Percentiles rank a stretch among this genome's conserved stretches.
These are phyloP conservation scores for Vinca minor DNA, from an alignment of 257 asterid species.

Conservation along the genomic window DNA sequence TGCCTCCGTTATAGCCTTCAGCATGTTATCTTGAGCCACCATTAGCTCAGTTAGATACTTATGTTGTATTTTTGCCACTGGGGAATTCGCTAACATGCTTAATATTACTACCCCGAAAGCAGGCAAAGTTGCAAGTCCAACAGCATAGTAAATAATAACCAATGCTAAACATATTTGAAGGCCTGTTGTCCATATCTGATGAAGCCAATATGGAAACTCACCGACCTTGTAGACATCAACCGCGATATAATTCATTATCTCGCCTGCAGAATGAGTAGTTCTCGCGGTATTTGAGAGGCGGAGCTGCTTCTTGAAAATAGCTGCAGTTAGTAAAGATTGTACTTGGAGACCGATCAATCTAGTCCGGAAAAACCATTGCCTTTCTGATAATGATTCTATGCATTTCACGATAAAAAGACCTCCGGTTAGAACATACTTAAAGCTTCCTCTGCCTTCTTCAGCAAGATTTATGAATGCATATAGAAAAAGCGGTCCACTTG, in stretches of 20 bases:
- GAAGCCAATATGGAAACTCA: constrained; percentile 33
- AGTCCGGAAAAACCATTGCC: constrained; percentile 34
- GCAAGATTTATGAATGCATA: constrained; percentile 29
- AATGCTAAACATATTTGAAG: constrained; percentile 27
- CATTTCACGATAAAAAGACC: constrained; percentile 25
- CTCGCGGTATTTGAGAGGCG: constrained; percentile 21
- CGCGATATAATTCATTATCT: constrained; percentile 30
- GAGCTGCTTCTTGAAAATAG: constrained; percentile 31
- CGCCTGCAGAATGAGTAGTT: constrained; percentile 26
- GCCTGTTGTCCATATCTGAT: constrained; percentile 30
- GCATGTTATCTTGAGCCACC: constrained; percentile 31
- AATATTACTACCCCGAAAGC: constrained; percentile 18
- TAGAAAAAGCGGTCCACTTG: constrained; percentile 30
- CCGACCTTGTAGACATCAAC: constrained; percentile 32
- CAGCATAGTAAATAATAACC: constrained; percentile 22
- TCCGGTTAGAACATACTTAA: constrained; percentile 13
- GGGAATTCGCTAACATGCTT: constrained; percentile 26
- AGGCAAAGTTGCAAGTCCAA: constrained; percentile 29
- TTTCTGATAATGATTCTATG: constrained; percentile 31
- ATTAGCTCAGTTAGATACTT: constrained; percentile 24
- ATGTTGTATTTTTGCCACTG: constrained; percentile 28
- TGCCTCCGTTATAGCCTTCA: constrained; percentile 27
- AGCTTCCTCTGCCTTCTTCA: constrained; percentile 23
- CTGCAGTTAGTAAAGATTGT: constrained; percentile 25
- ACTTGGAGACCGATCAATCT: constrained; percentile 28